Percentiles rank a stretch among this genome's conserved stretches.
phyloP scores from a whole-genome alignment of 1,284 basidiomycete species.

The Irpex rosettiformis region DNA sequence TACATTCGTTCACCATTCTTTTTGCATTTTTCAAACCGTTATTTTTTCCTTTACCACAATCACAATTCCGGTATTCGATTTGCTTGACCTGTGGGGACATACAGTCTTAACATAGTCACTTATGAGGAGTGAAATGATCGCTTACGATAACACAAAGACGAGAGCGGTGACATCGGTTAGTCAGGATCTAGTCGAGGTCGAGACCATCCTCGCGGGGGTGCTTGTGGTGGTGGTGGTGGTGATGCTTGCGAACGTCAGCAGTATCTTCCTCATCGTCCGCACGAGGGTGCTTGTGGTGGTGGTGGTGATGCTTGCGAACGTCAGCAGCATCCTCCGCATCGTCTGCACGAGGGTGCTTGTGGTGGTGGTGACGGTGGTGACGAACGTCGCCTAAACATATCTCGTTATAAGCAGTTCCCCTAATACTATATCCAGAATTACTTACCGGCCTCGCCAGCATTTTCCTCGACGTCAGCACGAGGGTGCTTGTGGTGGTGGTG shows the following conservation, averaged over 20 bases:
- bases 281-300: conserved; percentile 1
- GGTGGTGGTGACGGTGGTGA: background rate
- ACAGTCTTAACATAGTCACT: background rate
- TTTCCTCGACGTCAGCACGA: background rate
- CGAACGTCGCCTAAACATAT: background rate
- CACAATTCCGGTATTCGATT: background rate
- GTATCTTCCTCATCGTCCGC: background rate
- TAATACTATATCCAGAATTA: background rate
- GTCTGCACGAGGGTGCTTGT: background rate
- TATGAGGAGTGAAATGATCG: background rate
- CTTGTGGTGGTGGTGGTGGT: background rate
- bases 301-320: background rate
- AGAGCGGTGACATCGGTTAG: background rate
- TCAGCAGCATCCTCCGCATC: background rate
- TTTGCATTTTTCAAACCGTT: background rate
- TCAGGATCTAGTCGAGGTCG: background rate
- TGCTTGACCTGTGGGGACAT: background rate
- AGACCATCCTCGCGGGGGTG: background rate
- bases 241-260: background rate
- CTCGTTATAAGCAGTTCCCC: background rate
- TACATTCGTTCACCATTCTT: background rate
- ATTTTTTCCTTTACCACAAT: background rate
- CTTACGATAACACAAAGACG: background rate
- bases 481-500: background rate
- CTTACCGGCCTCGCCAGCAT: background rate